A percentile compares a stretch with the other conserved stretches of the same genome.
Conservation (phyloP, 352 stramenopile species). For the Pythium aristosporum region DNA sequence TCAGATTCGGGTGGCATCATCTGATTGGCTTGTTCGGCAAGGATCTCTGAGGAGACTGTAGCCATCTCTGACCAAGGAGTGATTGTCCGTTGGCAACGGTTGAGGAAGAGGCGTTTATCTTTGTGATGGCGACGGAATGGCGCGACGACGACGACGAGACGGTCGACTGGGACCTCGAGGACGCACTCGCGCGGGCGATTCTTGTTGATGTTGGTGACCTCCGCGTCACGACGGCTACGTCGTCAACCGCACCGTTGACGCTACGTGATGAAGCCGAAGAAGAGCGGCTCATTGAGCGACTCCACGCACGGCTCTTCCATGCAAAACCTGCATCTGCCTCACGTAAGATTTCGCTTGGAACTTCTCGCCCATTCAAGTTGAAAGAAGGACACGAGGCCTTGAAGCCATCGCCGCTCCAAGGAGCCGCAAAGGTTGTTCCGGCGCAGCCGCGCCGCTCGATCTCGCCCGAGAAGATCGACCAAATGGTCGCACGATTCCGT, state of each 20-base stretch:
- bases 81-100: background rate
- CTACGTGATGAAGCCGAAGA: slow-evolving; percentile 13
- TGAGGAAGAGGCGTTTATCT: background rate
- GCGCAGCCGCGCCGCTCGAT: slow-evolving; percentile 2
- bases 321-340: background rate
- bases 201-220: background rate
- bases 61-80: background rate
- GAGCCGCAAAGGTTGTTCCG: background rate
- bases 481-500: slow-evolving; percentile 20
- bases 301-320: slow-evolving; percentile 15
- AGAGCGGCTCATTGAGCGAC: slow-evolving; percentile 18
- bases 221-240: background rate
- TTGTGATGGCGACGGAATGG: background rate
- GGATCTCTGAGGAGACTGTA: background rate
- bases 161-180: slow-evolving; percentile 16
- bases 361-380: background rate
- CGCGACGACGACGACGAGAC: background rate
- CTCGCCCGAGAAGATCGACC: slow-evolving; percentile 14
- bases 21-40: slow-evolving; percentile 1
- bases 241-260: background rate
- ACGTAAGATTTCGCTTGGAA: background rate
- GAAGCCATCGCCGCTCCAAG: background rate
- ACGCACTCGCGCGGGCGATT: slow-evolving; percentile 18
- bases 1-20: slow-evolving; percentile 1
- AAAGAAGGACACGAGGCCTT: background rate